Percentiles rank a stretch among this genome's conserved stretches.
phyloP scores from a whole-genome alignment of 2,329 filamentous ascomycete genomes.

The Aspergillus candidus region DNA sequence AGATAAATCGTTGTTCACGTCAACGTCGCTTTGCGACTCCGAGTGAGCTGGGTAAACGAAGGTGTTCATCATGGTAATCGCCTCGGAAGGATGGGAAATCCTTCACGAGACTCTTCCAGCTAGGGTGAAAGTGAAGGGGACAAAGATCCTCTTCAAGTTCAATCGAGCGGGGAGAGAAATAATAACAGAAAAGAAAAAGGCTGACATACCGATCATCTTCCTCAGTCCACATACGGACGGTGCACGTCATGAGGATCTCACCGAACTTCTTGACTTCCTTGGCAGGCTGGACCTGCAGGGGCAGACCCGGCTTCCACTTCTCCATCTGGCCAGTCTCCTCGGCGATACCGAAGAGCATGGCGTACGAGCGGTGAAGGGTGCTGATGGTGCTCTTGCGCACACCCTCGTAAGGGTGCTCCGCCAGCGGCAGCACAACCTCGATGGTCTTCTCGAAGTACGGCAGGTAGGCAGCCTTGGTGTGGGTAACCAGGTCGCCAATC shows the following conservation, averaged over 20 bases:
- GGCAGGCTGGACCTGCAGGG: slow-evolving; percentile 71
- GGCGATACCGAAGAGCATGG: slow-evolving; percentile 80
- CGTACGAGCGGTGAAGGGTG: slow-evolving; percentile 89
- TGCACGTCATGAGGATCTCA: slow-evolving; percentile 76
- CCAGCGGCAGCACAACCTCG: slow-evolving; percentile 70
- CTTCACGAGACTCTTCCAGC: too few species aligned
- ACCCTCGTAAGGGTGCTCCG: slow-evolving; percentile 86
- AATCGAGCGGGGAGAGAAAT: slow-evolving; percentile 11
- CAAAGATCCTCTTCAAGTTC: slow-evolving; percentile 21
- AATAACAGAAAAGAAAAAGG: slow-evolving; percentile 12
- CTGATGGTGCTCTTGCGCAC: slow-evolving; percentile 87
- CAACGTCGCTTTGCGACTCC: slow-evolving; percentile 80
- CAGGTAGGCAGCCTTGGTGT: slow-evolving; percentile 72
- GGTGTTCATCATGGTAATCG: slow-evolving; percentile 63
- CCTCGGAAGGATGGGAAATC: too few species aligned
- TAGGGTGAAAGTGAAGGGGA: too few species aligned
- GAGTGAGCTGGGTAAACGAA: slow-evolving; percentile 99
- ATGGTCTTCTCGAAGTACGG: slow-evolving; percentile 87
- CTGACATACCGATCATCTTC: slow-evolving; percentile 84
- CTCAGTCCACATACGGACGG: slow-evolving; percentile 77
- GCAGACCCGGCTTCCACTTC: slow-evolving; percentile 87
- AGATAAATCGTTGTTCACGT: slow-evolving; percentile 70
- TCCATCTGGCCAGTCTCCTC: slow-evolving; percentile 68
- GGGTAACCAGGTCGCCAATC: slow-evolving; percentile 82
- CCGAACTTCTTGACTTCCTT: slow-evolving; percentile 77